Evolutionary conservation across 768 basidiomycete genomes (phyloP).

Genomic region (Mycena leptocephala): DNA sequence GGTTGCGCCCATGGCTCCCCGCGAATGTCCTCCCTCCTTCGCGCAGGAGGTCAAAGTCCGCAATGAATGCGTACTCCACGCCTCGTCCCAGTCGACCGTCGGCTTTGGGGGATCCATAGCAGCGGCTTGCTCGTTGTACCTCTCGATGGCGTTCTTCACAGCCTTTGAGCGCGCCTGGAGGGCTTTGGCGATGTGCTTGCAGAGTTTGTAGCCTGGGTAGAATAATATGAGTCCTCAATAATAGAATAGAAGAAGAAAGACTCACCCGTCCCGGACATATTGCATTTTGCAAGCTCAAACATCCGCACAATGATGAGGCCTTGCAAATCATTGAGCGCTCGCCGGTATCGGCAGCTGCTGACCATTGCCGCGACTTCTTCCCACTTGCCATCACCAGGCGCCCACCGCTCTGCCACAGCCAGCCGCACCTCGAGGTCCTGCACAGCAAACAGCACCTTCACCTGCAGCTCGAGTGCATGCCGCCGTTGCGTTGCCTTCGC

Average conservation of each 20-base stretch:
- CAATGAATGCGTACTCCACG: constrained; percentile 40
- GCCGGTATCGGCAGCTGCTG: constrained; percentile 5
- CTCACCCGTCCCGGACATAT: constrained; percentile 44
- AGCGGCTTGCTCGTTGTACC: constrained; percentile 30
- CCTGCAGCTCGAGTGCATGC: background rate
- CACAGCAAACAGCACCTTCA: background rate
- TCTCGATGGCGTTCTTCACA: constrained; percentile 20
- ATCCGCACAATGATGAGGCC: constrained; percentile 33
- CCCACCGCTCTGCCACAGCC: constrained; percentile 5
- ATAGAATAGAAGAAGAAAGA: background rate
- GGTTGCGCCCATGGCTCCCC: constrained; percentile 33
- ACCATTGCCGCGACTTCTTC: background rate
- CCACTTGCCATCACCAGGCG: background rate
- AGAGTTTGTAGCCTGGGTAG: constrained; percentile 46
- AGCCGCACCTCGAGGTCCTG: constrained; percentile 20
- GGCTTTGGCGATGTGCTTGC: constrained; percentile 37
- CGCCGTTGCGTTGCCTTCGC: background rate
- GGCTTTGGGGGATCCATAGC: constrained; percentile 15
- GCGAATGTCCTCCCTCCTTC: constrained; percentile 28
- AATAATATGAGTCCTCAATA: background rate
- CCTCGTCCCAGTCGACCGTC: constrained; percentile 39
- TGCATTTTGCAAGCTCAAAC: constrained; percentile 41
- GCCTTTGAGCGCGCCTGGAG: constrained; percentile 37
- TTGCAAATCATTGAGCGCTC: constrained; percentile 35
- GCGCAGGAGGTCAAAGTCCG: constrained; percentile 40